Evolutionary conservation across 2,329 filamentous ascomycete genomes (phyloP).

Genomic region (Hortaea sp.): DNA sequence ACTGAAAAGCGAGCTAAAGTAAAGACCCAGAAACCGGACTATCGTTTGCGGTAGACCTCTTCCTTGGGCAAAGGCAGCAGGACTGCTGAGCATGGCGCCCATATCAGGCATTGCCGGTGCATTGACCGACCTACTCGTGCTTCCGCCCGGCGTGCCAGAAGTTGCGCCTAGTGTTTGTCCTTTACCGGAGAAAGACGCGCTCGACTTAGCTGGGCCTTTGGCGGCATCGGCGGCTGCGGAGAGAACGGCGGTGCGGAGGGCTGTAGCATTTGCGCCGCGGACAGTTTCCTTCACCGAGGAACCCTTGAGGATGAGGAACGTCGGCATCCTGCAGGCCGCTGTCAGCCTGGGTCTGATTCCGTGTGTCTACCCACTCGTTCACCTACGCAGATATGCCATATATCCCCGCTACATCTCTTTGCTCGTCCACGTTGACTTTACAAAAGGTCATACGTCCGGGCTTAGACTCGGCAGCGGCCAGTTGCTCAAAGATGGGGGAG

Average conservation of each 20-base stretch:
- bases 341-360: not conserved
- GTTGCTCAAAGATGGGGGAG: slow-evolving; percentile 40
- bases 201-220: slow-evolving; percentile 26
- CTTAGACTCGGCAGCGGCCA: slow-evolving; percentile 41
- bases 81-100: slow-evolving; percentile 15
- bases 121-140: slow-evolving; percentile 18
- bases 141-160: not conserved
- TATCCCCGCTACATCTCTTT: slow-evolving; percentile 39
- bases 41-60: slow-evolving; percentile 29
- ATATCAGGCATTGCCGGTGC: slow-evolving; percentile 18
- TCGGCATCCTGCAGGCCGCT: slow-evolving; percentile 30
- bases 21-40: slow-evolving; percentile 37
- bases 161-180: slow-evolving; percentile 33
- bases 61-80: slow-evolving; percentile 21
- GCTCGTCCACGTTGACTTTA: slow-evolving; percentile 47
- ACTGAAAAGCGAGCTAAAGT: slow-evolving; percentile 35
- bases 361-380: not conserved
- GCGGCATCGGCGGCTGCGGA: slow-evolving; percentile 33
- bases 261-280: slow-evolving; percentile 39
- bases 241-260: slow-evolving; percentile 37
- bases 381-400: slow-evolving; percentile 38
- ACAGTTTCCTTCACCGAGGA: slow-evolving; percentile 36
- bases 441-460: slow-evolving; percentile 39
- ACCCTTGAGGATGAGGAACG: slow-evolving; percentile 39
- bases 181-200: slow-evolving; percentile 29